Conservation (phyloP, 1,139 yeast species). For the Casaregolazyma lundiana region DNA sequence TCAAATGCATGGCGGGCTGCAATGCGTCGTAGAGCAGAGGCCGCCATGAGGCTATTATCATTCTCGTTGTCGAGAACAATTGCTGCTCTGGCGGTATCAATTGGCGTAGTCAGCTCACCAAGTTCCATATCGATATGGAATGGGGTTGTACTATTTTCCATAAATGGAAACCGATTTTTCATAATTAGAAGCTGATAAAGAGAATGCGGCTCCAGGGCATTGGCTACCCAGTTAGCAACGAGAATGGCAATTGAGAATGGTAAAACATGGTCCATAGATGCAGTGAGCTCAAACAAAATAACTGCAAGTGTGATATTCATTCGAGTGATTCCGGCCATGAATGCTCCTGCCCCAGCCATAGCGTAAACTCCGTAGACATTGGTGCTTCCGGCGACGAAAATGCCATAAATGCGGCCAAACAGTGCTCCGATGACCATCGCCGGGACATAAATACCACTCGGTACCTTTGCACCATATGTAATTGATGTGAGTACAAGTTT, state of each 20-base stretch:
- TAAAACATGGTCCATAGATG: slow-evolving; percentile 55
- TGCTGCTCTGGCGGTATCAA: slow-evolving; percentile 4
- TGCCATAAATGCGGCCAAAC: slow-evolving; percentile 43
- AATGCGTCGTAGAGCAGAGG: slow-evolving; percentile 39
- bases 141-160: slow-evolving; percentile 39
- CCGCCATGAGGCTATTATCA: slow-evolving; percentile 34
- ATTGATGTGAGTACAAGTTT: slow-evolving; percentile 48
- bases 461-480: slow-evolving; percentile 59
- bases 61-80: slow-evolving; percentile 5
- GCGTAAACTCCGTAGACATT: slow-evolving; percentile 52
- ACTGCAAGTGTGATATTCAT: slow-evolving; percentile 62
- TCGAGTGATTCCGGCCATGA: slow-evolving; percentile 64
- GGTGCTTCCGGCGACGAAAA: slow-evolving; percentile 12
- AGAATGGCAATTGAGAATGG: slow-evolving; percentile 57
- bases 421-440: slow-evolving; percentile 67
- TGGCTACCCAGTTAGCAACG: slow-evolving; percentile 57
- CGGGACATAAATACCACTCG: slow-evolving; percentile 66
- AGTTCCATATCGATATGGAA: slow-evolving; percentile 37
- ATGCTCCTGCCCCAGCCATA: slow-evolving; percentile 64
- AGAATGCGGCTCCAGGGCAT: slow-evolving; percentile 49
- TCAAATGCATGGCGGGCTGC: slow-evolving; percentile 42
- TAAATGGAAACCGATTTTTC: slow-evolving; percentile 53
- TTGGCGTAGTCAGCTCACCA: slow-evolving; percentile 27
- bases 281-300: slow-evolving; percentile 56
- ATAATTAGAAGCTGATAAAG: slow-evolving; percentile 49